Percentiles rank a stretch among this genome's conserved stretches.
These are phyloP conservation scores for Chrysosporium queenslandicum DNA, from an alignment of 2,329 filamentous ascomycete genomes.

Conservation along the genomic window DNA sequence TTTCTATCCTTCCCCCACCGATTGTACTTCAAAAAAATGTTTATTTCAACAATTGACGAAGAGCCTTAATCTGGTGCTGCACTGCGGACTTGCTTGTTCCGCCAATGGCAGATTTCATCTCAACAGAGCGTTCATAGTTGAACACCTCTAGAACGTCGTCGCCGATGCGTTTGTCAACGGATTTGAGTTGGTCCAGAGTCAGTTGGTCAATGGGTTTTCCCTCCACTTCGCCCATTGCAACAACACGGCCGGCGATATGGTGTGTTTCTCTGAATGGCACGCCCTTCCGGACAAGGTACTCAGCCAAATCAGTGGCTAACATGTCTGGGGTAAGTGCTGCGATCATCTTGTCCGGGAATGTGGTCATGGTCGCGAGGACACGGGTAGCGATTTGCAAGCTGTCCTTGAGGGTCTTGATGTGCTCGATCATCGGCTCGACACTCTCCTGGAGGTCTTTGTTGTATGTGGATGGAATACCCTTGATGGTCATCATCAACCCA, in stretches of 20 bases:
- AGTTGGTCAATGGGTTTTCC: slow-evolving; percentile 61
- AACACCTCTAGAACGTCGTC: slow-evolving; percentile 62
- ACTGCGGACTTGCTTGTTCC: slow-evolving; percentile 66
- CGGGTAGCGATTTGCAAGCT: slow-evolving; percentile 75
- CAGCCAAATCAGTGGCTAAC: slow-evolving; percentile 53
- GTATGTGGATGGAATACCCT: slow-evolving; percentile 70
- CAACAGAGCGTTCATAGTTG: slow-evolving; percentile 73
- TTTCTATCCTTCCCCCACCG: background rate
- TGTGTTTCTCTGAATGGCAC: slow-evolving; percentile 67
- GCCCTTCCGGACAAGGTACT: slow-evolving; percentile 35
- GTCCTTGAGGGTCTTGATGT: slow-evolving; percentile 68
- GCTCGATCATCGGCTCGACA: slow-evolving; percentile 75
- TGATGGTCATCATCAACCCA: slow-evolving; percentile 64
- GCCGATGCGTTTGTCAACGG: slow-evolving; percentile 58
- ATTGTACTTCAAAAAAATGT: background rate
- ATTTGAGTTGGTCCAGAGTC: slow-evolving; percentile 54
- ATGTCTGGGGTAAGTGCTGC: slow-evolving; percentile 72
- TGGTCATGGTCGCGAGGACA: slow-evolving; percentile 61
- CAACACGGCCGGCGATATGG: slow-evolving; percentile 63
- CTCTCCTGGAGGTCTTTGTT: slow-evolving; percentile 90
- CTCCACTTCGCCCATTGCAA: slow-evolving; percentile 60
- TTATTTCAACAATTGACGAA: slow-evolving; percentile 27
- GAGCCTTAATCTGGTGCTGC: slow-evolving; percentile 55
- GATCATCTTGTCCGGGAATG: slow-evolving; percentile 64
- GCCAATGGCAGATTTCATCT: slow-evolving; percentile 65